Evolutionary conservation across 2,329 filamentous ascomycete genomes (phyloP).

Genomic region (Fusarium neocosmosporiellum): DNA sequence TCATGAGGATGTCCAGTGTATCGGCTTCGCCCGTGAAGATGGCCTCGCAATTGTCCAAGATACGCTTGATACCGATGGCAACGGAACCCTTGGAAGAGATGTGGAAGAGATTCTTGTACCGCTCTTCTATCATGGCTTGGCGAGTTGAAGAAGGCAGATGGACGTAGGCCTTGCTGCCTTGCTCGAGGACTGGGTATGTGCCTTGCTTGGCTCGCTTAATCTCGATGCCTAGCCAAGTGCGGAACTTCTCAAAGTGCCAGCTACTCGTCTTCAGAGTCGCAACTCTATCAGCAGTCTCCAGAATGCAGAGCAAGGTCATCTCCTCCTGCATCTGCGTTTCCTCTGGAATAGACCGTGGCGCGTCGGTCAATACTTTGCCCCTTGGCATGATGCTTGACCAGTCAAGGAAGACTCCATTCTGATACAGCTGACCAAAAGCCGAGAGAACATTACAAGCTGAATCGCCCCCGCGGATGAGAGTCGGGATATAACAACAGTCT

Average conservation of each 20-base stretch:
- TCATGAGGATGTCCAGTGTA: background rate
- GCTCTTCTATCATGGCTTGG: background rate
- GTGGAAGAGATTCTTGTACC: background rate
- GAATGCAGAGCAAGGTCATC: background rate
- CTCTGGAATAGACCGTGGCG: background rate
- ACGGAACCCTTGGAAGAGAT: background rate
- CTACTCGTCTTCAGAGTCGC: background rate
- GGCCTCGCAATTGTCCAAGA: background rate
- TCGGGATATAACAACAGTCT: background rate
- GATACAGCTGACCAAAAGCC: background rate
- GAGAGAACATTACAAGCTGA: background rate
- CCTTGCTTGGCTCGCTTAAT: background rate
- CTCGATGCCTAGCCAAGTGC: background rate
- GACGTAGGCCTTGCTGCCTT: background rate
- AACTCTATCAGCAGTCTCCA: background rate
- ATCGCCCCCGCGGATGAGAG: background rate
- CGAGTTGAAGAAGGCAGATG: background rate
- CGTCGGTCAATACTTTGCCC: background rate
- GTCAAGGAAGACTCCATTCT: background rate
- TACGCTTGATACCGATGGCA: background rate
- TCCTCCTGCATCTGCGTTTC: background rate
- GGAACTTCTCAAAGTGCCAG: background rate
- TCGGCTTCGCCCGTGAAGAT: background rate
- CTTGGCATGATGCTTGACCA: background rate
- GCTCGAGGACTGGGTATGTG: background rate